Conservation (phyloP, 495 filamentous ascomycete genomes). For the Penicillium flavigenum region DNA sequence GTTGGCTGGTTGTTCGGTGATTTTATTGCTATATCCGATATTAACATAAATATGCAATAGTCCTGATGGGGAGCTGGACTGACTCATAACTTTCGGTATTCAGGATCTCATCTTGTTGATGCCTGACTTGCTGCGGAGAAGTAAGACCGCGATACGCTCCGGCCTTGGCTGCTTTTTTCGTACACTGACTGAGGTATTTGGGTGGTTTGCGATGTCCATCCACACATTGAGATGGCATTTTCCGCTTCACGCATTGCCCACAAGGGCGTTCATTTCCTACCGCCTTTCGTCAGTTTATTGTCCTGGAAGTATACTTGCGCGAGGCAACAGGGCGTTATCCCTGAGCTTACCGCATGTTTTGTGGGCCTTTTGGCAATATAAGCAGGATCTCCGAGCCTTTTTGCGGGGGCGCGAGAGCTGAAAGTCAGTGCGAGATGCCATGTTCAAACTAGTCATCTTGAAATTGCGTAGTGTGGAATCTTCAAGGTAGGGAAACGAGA, state of each 20-base stretch:
- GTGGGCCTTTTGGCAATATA: conserved; percentile 12
- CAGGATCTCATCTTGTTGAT: background rate
- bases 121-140: background rate
- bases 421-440: background rate
- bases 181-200: conserved; percentile 10
- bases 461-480: background rate
- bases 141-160: background rate
- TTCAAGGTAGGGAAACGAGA: background rate
- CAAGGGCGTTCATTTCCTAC: conserved; percentile 20
- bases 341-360: conserved; percentile 15
- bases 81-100: background rate
- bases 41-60: background rate
- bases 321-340: background rate
- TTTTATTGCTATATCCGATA: background rate
- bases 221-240: conserved; percentile 10
- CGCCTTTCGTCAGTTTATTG: background rate
- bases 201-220: conserved; percentile 17
- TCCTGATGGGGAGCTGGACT: background rate
- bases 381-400: conserved; percentile 15
- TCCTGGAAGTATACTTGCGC: background rate
- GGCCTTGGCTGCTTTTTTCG: background rate
- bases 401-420: background rate
- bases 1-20: background rate
- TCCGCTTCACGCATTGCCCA: conserved; percentile 9
- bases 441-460: background rate